phyloP scores from a whole-genome alignment of 352 stramenopile genomes.

The Pythium oligandrum region DNA sequence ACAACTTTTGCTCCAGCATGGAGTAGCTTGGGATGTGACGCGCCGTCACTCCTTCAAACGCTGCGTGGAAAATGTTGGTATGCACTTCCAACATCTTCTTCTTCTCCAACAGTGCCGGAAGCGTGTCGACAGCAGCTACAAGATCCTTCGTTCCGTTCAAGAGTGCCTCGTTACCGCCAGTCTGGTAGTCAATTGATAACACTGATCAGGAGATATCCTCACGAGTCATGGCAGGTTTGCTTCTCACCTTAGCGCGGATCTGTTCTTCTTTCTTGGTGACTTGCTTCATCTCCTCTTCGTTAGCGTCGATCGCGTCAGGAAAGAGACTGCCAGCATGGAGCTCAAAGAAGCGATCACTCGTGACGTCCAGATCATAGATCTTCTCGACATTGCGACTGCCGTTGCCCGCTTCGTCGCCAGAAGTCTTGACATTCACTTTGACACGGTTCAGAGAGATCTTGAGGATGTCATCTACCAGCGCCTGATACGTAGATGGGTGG shows the following conservation, averaged over 20 bases:
- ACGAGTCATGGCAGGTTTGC: too few species aligned
- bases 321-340: conserved; percentile 72
- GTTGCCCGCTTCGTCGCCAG: conserved; percentile 22
- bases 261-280: conserved; percentile 84
- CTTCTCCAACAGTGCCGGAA: conserved; percentile 79
- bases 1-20: conserved; percentile 85
- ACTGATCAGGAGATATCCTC: too few species aligned
- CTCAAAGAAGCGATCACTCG: conserved; percentile 80
- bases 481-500: conserved; percentile 93
- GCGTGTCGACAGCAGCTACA: conserved; percentile 76
- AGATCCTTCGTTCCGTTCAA: conserved; percentile 80
- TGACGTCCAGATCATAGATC: conserved; percentile 79
- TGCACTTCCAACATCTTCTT: conserved; percentile 88
- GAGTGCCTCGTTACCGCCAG: conserved; percentile 59
- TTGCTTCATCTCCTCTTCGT: conserved; percentile 86
- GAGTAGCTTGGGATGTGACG: conserved; percentile 81
- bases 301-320: conserved; percentile 78
- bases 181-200: conserved; percentile 17
- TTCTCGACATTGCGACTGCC: conserved; percentile 40
- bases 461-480: conserved; percentile 96
- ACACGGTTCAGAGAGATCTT: conserved; percentile 95
- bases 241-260: conserved; percentile 39
- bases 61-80: conserved; percentile 85
- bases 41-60: conserved; percentile 72
- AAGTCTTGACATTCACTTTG: conserved; percentile 83